Conservation (phyloP, 1,284 basidiomycete species). For the Sparassis latifolia region DNA sequence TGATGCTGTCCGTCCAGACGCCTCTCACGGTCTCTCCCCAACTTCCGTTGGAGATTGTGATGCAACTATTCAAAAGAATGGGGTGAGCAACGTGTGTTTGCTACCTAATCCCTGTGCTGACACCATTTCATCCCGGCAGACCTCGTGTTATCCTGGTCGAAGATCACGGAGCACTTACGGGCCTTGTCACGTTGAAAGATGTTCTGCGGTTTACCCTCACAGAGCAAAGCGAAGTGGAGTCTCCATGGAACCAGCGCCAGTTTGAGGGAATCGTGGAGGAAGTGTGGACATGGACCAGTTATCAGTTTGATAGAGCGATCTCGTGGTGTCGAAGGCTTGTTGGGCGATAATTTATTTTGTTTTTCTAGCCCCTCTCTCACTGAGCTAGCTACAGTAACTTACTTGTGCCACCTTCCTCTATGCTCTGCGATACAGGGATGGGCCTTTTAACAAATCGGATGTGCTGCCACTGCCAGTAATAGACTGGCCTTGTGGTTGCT, state of each 20-base stretch:
- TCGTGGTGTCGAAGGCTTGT: conserved; percentile 36
- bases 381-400: not conserved
- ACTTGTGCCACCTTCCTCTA: too few relatives aligned
- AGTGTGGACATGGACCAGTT: conserved; percentile 49
- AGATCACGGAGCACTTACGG: conserved; percentile 75
- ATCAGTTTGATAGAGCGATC: conserved; percentile 29
- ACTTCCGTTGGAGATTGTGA: conserved; percentile 91
- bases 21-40: conserved; percentile 91
- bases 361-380: not conserved
- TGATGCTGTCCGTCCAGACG: conserved; percentile 48
- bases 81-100: conserved; percentile 46
- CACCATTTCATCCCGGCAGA: conserved; percentile 32
- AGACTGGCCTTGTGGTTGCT: too few relatives aligned
- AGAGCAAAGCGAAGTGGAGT: conserved; percentile 29
- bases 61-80: conserved; percentile 94
- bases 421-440: too few relatives aligned
- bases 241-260: conserved; percentile 50
- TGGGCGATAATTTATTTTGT: conserved; percentile 22
- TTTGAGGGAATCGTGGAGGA: conserved; percentile 45
- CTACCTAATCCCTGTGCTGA: not conserved
- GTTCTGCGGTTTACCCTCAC: conserved; percentile 75
- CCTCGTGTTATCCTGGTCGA: conserved; percentile 94
- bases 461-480: too few relatives aligned
- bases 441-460: too few relatives aligned
- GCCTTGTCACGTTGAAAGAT: conserved; percentile 94